phyloP scores from a whole-genome alignment of 371 early-diverging fungal species.

The Cokeromyces recurvatus region DNA sequence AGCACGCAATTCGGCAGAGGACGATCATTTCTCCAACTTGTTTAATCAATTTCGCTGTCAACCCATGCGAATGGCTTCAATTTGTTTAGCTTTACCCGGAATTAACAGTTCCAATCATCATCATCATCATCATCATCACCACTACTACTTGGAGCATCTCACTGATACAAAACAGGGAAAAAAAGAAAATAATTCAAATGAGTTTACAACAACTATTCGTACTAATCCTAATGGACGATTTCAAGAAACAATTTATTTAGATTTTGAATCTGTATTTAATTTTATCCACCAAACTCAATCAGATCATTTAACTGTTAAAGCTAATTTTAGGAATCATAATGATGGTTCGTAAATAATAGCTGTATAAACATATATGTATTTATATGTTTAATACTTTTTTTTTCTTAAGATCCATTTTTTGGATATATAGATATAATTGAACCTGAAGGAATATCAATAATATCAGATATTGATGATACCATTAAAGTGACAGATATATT shows the following conservation, averaged over 20 bases:
- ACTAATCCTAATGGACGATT: slow-evolving; percentile 35
- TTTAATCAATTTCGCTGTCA: slow-evolving; percentile 42
- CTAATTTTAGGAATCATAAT: slow-evolving; percentile 16
- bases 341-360: neutral
- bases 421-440: slow-evolving; percentile 50
- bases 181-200: no score
- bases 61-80: slow-evolving; percentile 22
- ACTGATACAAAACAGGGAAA: slow-evolving; percentile 15
- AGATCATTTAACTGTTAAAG: slow-evolving; percentile 13
- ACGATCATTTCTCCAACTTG: slow-evolving; percentile 30
- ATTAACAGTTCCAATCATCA: slow-evolving; percentile 6
- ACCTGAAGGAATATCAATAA: slow-evolving; percentile 48
- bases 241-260: slow-evolving; percentile 19
- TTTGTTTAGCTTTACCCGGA: slow-evolving; percentile 11
- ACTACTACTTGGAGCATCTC: no score
- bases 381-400: no score
- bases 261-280: slow-evolving; percentile 8
- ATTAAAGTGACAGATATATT: slow-evolving; percentile 56
- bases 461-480: slow-evolving; percentile 64
- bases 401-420: slow-evolving; percentile 6
- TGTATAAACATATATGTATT: no score
- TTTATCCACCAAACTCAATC: no score
- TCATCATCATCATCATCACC: neutral
- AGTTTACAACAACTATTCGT: slow-evolving; percentile 19
- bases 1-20: slow-evolving; percentile 31